Conservation (phyloP, 179 eudicot genomes). For the Beta corolliflora region DNA sequence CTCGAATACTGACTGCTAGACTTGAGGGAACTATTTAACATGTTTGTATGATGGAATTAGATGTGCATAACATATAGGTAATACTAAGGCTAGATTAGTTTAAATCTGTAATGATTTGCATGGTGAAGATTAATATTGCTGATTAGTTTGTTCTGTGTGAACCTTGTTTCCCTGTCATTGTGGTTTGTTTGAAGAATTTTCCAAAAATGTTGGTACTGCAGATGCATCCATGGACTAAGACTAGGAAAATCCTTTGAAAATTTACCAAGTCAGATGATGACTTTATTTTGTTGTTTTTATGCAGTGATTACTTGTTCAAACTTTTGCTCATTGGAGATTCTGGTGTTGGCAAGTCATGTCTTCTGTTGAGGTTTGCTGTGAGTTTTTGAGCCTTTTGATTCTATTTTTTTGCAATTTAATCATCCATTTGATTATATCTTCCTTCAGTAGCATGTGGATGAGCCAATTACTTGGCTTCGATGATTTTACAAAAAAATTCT, state of each 20-base stretch:
- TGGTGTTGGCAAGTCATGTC: slow-evolving; percentile 48
- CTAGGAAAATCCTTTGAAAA: background rate
- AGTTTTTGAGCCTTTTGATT: slow-evolving; percentile 11
- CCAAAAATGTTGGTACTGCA: background rate
- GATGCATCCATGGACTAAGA: background rate
- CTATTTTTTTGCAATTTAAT: background rate
- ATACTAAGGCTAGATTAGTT: background rate
- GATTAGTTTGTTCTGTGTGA: background rate
- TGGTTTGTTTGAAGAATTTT: background rate
- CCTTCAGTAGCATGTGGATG: background rate
- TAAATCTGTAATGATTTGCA: background rate
- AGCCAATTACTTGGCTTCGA: background rate
- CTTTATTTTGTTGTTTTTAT: background rate
- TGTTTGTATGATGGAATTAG: background rate
- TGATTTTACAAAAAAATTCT: background rate
- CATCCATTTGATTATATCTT: background rate
- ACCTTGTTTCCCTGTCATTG: background rate
- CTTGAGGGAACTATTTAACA: too few relatives aligned
- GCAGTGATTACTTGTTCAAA: slow-evolving; percentile 45
- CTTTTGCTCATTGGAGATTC: slow-evolving; percentile 47
- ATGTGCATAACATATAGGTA: background rate
- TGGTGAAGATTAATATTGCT: background rate
- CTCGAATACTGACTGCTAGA: background rate
- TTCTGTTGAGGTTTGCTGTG: slow-evolving; percentile 45
- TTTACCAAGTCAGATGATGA: background rate